phyloP scores from a whole-genome alignment of 2,329 filamentous ascomycete genomes.

The Scolecobasidium constrictum region DNA sequence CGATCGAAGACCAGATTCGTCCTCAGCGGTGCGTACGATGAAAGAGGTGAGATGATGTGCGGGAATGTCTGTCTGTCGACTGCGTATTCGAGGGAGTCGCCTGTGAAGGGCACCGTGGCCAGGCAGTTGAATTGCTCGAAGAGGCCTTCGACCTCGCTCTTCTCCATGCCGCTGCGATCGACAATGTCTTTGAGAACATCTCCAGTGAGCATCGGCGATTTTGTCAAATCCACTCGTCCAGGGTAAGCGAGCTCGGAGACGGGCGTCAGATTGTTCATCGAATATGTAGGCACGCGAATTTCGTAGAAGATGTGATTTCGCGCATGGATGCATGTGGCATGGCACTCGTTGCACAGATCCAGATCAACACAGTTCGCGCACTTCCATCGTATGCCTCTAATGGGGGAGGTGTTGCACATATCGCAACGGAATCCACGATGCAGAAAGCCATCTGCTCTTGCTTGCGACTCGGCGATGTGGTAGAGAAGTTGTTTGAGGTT shows the following conservation, averaged over 20 bases:
- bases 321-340: slow-evolving; percentile 63
- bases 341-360: slow-evolving; percentile 89
- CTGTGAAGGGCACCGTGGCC: slow-evolving; percentile 66
- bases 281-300: slow-evolving; percentile 78
- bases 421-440: slow-evolving; percentile 92
- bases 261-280: slow-evolving; percentile 66
- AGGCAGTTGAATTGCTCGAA: slow-evolving; percentile 97
- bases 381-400: slow-evolving; percentile 83
- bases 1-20: slow-evolving; percentile 91
- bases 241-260: slow-evolving; percentile 80
- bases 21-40: slow-evolving; percentile 62
- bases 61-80: slow-evolving; percentile 93
- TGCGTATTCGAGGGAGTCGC: slow-evolving; percentile 70
- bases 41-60: slow-evolving; percentile 77
- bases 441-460: slow-evolving; percentile 75
- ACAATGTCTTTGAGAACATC: slow-evolving; percentile 52
- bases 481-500: slow-evolving; percentile 80
- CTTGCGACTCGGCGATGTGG: slow-evolving; percentile 87
- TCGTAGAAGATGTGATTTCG: slow-evolving; percentile 98
- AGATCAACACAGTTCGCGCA: slow-evolving; percentile 95
- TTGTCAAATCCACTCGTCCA: slow-evolving; percentile 61
- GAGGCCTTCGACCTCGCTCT: slow-evolving; percentile 79
- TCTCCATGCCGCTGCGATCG: slow-evolving; percentile 47
- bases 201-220: slow-evolving; percentile 49
- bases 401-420: slow-evolving; percentile 69